Conservation (phyloP, 352 stramenopile species). For the Globisporangium takayamanum region DNA sequence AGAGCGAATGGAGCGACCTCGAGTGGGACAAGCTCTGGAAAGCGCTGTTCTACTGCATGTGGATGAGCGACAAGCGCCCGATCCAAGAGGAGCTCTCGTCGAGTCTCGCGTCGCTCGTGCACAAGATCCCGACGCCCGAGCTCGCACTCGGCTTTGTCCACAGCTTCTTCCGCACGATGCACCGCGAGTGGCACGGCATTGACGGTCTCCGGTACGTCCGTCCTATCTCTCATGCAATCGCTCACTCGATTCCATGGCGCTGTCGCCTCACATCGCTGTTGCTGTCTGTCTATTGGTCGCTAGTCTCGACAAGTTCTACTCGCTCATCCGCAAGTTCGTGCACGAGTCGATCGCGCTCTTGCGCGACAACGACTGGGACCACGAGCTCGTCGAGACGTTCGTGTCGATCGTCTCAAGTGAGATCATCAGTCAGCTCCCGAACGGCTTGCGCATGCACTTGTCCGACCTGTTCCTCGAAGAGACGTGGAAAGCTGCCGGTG, state of each 20-base stretch:
- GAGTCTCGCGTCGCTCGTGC: slow-evolving; percentile 54
- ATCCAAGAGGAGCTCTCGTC: slow-evolving; percentile 76
- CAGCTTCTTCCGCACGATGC: slow-evolving; percentile 82
- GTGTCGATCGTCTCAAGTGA: slow-evolving; percentile 59
- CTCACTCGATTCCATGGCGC: not conserved
- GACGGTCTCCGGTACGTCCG: slow-evolving; percentile 55
- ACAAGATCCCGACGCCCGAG: slow-evolving; percentile 38
- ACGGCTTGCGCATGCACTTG: slow-evolving; percentile 74
- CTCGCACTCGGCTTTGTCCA: slow-evolving; percentile 64
- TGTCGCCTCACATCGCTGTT: not conserved
- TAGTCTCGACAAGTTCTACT: slow-evolving; percentile 83
- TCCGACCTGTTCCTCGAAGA: slow-evolving; percentile 71
- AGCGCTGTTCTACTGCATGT: slow-evolving; percentile 88
- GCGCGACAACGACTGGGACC: slow-evolving; percentile 45
- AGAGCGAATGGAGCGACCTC: slow-evolving; percentile 55
- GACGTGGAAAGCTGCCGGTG: slow-evolving; percentile 45
- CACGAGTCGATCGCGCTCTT: slow-evolving; percentile 60
- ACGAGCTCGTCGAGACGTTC: slow-evolving; percentile 40
- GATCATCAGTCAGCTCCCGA: slow-evolving; percentile 72
- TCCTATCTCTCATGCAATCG: no score
- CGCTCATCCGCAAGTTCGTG: slow-evolving; percentile 76
- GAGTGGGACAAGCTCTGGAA: slow-evolving; percentile 89
- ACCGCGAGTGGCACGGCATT: slow-evolving; percentile 81
- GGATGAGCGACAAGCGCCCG: slow-evolving; percentile 85
- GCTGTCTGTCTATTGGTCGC: not conserved